phyloP scores from a whole-genome alignment of 1,139 yeast species.

The Diutina mesorugosa region DNA sequence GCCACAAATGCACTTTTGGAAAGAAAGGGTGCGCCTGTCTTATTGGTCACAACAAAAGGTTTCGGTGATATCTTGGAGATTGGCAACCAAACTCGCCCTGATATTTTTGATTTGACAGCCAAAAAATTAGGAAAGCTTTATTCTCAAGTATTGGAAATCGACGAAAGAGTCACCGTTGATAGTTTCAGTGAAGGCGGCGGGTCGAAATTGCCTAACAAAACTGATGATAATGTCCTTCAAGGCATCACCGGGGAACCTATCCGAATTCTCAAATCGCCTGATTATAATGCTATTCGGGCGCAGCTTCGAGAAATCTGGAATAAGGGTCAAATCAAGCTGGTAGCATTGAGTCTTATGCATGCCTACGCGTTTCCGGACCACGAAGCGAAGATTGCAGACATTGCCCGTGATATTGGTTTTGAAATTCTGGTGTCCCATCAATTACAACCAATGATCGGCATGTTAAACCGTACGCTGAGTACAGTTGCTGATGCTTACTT shows the following conservation, averaged over 20 bases:
- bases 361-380: constrained; percentile 29
- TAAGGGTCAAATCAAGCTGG: constrained; percentile 16
- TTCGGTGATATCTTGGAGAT: constrained; percentile 51
- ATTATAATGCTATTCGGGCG: constrained; percentile 13
- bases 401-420: constrained; percentile 24
- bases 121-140: constrained; percentile 31
- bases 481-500: constrained; percentile 68
- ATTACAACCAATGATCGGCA: constrained; percentile 63
- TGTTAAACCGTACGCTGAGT: constrained; percentile 59
- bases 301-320: constrained; percentile 15
- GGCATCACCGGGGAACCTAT: constrained; percentile 27
- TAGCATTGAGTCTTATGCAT: constrained; percentile 28
- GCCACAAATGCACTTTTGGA: constrained; percentile 69
- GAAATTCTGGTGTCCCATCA: constrained; percentile 49
- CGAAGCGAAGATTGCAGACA: constrained; percentile 22
- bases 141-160: constrained; percentile 51
- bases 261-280: constrained; percentile 19
- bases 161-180: constrained; percentile 62
- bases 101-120: constrained; percentile 36
- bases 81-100: constrained; percentile 67
- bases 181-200: constrained; percentile 43
- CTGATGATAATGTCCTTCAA: constrained; percentile 12
- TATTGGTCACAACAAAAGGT: constrained; percentile 53
- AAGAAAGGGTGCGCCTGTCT: constrained; percentile 54
- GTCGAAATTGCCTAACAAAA: neutral